Base-by-base conservation (phyloP, 2,329 filamentous ascomycete genomes). In the Emmonsiellopsis sp. region DNA sequence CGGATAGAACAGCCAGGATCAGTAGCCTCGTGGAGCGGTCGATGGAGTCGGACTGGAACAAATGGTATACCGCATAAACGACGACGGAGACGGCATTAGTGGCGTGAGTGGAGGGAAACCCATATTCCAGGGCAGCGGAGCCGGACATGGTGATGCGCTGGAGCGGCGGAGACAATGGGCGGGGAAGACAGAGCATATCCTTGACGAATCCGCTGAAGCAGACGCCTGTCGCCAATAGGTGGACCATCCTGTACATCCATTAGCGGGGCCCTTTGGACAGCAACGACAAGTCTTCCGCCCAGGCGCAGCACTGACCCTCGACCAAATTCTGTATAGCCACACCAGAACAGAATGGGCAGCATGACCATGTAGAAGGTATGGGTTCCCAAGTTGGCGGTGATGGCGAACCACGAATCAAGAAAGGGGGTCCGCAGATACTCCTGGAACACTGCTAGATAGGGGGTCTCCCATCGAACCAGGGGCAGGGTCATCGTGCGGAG, bases 321-420 rank as follows among this genome's bases (percentile, higher is more conserved):
- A 53, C 89, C 93, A 60, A 95, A 81, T 58, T 80, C 84, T 43
- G 86, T 84, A 71, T 91, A 87, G 52, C 92, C 92, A 64, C 89
- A 95, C 93, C 93, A 98, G 75, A 97, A 97, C 61, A 95, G 80
- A 59, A 97, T 88, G 5, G 93, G 93, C 64, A 98, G 75, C 55
- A 89, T 86, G 60, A 95, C 80, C 91, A 97, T 97, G 77, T 96
- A 98, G 75, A 96, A 97, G 0, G 93, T 98, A 72, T 98, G 93
- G 0, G 93, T 98, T 60, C 93, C 89, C 53, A 97, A 81, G 70
- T 97, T 98, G 58, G 93, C 93, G 0, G 91, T 95, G 60, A 94
- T 88, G 49, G 93, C 92, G 71, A 98, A 98, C 75, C 96, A 98
- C 57, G 88, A 88, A 71, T 98, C 93, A 63, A 97, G 84, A 7